These are phyloP conservation scores for Vaucheria bursata DNA, from an alignment of 352 stramenopile genomes.

Conservation along the genomic window DNA sequence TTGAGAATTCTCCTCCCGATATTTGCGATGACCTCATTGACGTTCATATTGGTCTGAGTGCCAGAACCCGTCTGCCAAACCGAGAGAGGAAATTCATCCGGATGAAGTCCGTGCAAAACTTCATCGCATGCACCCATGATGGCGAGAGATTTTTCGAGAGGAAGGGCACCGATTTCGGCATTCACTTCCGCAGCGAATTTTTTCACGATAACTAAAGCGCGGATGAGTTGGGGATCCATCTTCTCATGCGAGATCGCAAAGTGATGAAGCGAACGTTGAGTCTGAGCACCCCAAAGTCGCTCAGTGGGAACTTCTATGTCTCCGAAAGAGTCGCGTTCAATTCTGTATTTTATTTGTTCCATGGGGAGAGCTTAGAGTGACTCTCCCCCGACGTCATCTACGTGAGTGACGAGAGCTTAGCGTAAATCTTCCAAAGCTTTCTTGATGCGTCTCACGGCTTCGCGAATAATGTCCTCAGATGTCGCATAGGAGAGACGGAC, in stretches of 20 bases:
- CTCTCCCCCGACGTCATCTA: too few species aligned
- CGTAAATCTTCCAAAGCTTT: neutral
- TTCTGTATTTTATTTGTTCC: too few species aligned
- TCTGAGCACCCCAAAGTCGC: conserved; percentile 84
- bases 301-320: conserved; percentile 17
- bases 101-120: conserved; percentile 75
- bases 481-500: neutral
- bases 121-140: conserved; percentile 74
- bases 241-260: conserved; percentile 83
- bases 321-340: conserved; percentile 38
- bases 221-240: too few species aligned
- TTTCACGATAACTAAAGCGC: conserved; percentile 77
- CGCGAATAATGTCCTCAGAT: neutral
- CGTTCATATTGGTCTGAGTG: conserved; percentile 97
- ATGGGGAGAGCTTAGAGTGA: too few species aligned
- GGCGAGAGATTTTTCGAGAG: conserved; percentile 60
- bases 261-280: conserved; percentile 85
- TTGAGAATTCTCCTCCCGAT: conserved; percentile 68
- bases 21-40: conserved; percentile 88
- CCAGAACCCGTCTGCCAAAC: conserved; percentile 82
- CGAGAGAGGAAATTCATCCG: conserved; percentile 86
- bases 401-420: too few species aligned
- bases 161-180: conserved; percentile 67
- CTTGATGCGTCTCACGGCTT: neutral
- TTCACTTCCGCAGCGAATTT: conserved; percentile 87